phyloP scores from a whole-genome alignment of 129 eudicot species.

The Artemisia argyi region DNA sequence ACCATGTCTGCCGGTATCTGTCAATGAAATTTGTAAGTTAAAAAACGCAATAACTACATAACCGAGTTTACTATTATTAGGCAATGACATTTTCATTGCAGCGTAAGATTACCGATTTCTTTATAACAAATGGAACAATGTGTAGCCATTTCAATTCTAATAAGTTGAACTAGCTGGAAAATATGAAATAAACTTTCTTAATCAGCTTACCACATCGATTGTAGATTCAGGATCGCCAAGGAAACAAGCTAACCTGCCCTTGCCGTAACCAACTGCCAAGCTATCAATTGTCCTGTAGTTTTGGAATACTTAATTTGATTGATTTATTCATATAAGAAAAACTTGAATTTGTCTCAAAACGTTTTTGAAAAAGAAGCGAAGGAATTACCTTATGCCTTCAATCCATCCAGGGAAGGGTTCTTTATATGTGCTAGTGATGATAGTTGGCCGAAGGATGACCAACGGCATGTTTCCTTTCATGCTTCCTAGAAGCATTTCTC shows the following conservation, averaged over 20 bases:
- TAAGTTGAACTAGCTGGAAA: too few relatives aligned
- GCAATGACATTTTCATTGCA: too few relatives aligned
- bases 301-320: background rate
- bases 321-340: background rate
- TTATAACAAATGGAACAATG: too few relatives aligned
- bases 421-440: slow-evolving; percentile 10
- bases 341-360: background rate
- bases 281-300: slow-evolving; percentile 51
- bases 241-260: slow-evolving; percentile 42
- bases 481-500: slow-evolving; percentile 17
- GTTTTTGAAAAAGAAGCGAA: background rate
- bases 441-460: slow-evolving; percentile 18
- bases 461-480: slow-evolving; percentile 11
- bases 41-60: too few relatives aligned
- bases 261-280: slow-evolving; percentile 49
- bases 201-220: slow-evolving; percentile 36
- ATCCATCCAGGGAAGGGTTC: slow-evolving; percentile 19
- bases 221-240: slow-evolving; percentile 46
- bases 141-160: too few relatives aligned
- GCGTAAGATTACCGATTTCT: too few relatives aligned
- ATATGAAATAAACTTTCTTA: background rate
- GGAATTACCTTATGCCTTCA: slow-evolving; percentile 10
- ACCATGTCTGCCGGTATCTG: slow-evolving; percentile 69
- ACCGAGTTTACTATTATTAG: too few relatives aligned
- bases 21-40: background rate